Evolutionary conservation across 2,329 filamentous ascomycete genomes (phyloP), one percentile per base, ranked within the genome.

Genomic region (Coniochaeta pulveracea): DNA sequence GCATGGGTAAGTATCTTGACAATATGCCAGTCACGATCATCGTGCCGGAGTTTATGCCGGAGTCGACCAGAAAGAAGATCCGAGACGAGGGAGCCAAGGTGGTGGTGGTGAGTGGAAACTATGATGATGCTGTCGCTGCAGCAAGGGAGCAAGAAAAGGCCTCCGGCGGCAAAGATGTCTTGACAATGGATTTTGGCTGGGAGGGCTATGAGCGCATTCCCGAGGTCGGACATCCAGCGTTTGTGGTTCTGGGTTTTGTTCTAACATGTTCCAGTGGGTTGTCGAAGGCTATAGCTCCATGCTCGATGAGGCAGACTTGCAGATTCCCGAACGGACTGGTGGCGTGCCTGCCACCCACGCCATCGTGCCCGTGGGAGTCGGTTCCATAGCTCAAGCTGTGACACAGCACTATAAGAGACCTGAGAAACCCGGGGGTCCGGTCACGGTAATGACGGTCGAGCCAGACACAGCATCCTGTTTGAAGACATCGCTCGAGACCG

Each of bases 281-380:
- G 78, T 85, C 0, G 75, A 89, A 39, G 84, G 84, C 0, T 91
- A 89, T 45, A 64, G 63, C 4, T 85, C 81, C 0, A 78, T 88
- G 68, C 59, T 88, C 40, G 50, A 55, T 3, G 84, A 91, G 47
- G 60, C 73, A 0, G 79, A 85, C 32, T 49, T 60, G 14, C 80
- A 88, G 46, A 47, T 79, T 8, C 47, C 61, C 0, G 52, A 55
- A 0, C 42, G 57, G 1, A 49, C 56, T 0, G 51, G 47, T 2
- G 43, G 58, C 1, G 41, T 46, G 4, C 40, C 54, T 4, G 58
- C 65, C 5, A 68, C 59, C 1, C 55, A 72, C 8, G 64, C 76
- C 19, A 51, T 89, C 10, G 67, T 69, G 0, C 78, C 82, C 0
- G 77, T 81, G 2, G 83, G 84, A 0, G 81, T 83, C 0, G 83